These are phyloP conservation scores for Boletus tomentosulus DNA, from an alignment of 768 basidiomycete species.

Conservation along the genomic window DNA sequence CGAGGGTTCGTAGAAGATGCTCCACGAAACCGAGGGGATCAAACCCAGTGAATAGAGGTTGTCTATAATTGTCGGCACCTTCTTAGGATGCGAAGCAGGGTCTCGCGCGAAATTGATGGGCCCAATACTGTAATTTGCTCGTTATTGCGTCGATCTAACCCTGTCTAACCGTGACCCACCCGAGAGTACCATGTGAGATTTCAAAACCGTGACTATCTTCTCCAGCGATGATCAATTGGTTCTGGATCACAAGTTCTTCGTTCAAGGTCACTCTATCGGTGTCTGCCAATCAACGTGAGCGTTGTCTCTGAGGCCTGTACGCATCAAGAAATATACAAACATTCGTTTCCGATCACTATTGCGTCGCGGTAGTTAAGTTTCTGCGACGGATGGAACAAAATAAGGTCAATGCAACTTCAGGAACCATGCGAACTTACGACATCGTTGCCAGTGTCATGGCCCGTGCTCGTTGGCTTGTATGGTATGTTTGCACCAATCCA, in stretches of 20 bases:
- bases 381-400: slow-evolving; percentile 22
- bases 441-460: slow-evolving; percentile 36
- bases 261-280: slow-evolving; percentile 45
- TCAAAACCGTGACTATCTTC: slow-evolving; percentile 40
- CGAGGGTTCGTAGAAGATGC: slow-evolving; percentile 51
- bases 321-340: slow-evolving; percentile 22
- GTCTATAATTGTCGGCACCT: slow-evolving; percentile 55
- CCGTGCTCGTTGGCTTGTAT: slow-evolving; percentile 45
- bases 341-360: slow-evolving; percentile 49
- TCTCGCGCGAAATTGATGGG: slow-evolving; percentile 45
- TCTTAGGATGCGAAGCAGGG: slow-evolving; percentile 37
- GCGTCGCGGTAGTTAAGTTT: slow-evolving; percentile 54
- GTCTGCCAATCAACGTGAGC: slow-evolving; percentile 28
- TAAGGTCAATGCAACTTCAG: not conserved
- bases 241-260: slow-evolving; percentile 38
- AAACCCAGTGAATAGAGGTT: slow-evolving; percentile 47
- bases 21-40: slow-evolving; percentile 44
- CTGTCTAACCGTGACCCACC: slow-evolving; percentile 25
- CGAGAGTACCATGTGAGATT: slow-evolving; percentile 51
- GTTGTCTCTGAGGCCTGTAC: not conserved
- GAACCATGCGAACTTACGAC: slow-evolving; percentile 27
- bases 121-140: slow-evolving; percentile 36
- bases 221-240: slow-evolving; percentile 48
- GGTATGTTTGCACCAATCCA: slow-evolving; percentile 52
- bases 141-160: not conserved